phyloP scores from a whole-genome alignment of 2,329 filamentous ascomycete species.

The Aspergillus neotritici region DNA sequence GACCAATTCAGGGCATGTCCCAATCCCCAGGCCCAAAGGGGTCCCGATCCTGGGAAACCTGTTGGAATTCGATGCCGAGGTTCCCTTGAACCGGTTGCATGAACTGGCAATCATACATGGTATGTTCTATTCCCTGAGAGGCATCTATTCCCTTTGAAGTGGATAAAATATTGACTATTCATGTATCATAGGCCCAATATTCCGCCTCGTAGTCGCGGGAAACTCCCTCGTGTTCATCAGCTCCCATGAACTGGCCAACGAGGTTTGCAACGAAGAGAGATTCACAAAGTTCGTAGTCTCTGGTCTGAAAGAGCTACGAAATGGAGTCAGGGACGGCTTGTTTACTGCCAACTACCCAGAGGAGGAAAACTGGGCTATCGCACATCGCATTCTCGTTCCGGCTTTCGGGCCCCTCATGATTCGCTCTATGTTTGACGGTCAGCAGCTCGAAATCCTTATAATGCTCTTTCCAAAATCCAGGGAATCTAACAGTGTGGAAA shows the following conservation, averaged over 20 bases:
- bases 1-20: slow-evolving; percentile 15
- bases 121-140: slow-evolving; percentile 29
- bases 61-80: slow-evolving; percentile 55
- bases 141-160: slow-evolving; percentile 7
- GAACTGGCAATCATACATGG: slow-evolving; percentile 62
- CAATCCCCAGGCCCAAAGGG: slow-evolving; percentile 60
- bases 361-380: slow-evolving; percentile 59
- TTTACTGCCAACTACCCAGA: slow-evolving; percentile 52
- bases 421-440: slow-evolving; percentile 39
- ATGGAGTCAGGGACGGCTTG: slow-evolving; percentile 59
- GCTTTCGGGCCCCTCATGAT: slow-evolving; percentile 45
- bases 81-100: slow-evolving; percentile 51
- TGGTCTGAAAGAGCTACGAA: slow-evolving; percentile 52
- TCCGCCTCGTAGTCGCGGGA: slow-evolving; percentile 48
- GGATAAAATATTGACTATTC: not conserved
- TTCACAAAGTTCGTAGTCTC: slow-evolving; percentile 55
- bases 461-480: no score
- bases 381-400: slow-evolving; percentile 46
- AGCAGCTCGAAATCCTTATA: not conserved
- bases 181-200: slow-evolving; percentile 50
- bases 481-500: slow-evolving; percentile 4
- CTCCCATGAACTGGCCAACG: slow-evolving; percentile 53
- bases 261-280: slow-evolving; percentile 61
- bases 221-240: slow-evolving; percentile 45
- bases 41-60: slow-evolving; percentile 63